Percentiles rank a stretch among this genome's conserved stretches.
These are phyloP conservation scores for Endotrypanum monterogeii DNA, from an alignment of 208 protist species.

Conservation along the genomic window DNA sequence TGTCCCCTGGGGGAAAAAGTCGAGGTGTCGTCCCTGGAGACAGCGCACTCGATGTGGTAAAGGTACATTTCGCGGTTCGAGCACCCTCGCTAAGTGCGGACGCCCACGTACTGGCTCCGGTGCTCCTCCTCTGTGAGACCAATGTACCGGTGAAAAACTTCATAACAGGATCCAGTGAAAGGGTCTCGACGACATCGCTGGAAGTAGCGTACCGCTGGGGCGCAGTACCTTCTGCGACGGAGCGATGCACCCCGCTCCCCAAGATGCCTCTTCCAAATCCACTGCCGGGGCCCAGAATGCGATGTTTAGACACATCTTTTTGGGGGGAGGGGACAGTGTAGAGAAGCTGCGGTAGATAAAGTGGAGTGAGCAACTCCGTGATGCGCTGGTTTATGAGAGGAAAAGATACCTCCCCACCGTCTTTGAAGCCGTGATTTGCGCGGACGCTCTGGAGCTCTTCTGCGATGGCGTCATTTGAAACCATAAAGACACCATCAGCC, in stretches of 20 bases:
- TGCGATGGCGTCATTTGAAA: conserved; percentile 66
- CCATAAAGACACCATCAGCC: conserved; percentile 67
- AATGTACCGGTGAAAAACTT: conserved; percentile 72
- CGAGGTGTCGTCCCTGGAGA: background rate
- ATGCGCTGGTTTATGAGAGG: conserved; percentile 53
- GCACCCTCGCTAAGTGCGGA: conserved; percentile 46
- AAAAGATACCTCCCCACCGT: conserved; percentile 39
- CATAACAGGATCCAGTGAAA: conserved; percentile 62
- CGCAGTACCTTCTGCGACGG: conserved; percentile 1
- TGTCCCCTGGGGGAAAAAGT: background rate
- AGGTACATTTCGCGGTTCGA: conserved; percentile 23
- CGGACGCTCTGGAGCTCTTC: conserved; percentile 21
- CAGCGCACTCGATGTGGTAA: conserved; percentile 22
- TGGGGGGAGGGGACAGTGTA: conserved; percentile 32
- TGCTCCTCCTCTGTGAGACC: conserved; percentile 19
- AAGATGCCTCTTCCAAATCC: background rate
- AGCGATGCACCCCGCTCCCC: background rate
- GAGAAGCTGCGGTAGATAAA: conserved; percentile 70
- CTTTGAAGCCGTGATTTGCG: conserved; percentile 27
- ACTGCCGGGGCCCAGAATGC: conserved; percentile 9
- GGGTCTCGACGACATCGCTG: conserved; percentile 57
- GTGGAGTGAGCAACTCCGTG: conserved; percentile 41
- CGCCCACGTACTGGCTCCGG: conserved; percentile 26
- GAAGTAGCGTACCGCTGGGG: conserved; percentile 25
- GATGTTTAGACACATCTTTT: conserved; percentile 27